Evolutionary conservation across 306 rosid genomes (phyloP).

Genomic region (Glycine tomentella): DNA sequence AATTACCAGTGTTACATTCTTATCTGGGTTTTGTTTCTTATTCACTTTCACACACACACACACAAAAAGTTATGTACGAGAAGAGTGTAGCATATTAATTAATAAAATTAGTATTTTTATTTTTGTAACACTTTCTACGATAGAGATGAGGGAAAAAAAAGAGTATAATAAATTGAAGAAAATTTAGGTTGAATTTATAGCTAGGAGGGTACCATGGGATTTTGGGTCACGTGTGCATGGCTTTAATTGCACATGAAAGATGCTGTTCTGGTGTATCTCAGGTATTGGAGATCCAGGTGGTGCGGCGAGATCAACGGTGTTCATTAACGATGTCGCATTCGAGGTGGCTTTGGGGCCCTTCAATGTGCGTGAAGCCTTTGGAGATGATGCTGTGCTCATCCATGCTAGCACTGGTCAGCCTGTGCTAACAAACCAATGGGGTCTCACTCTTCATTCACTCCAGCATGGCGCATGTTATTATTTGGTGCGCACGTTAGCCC

Average conservation of each 20-base stretch:
- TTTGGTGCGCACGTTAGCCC: constrained; percentile 55
- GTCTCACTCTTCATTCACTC: constrained; percentile 85
- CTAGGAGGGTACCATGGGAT: neutral
- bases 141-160: neutral
- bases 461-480: constrained; percentile 83
- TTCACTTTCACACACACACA: neutral
- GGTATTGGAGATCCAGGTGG: constrained; percentile 57
- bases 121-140: neutral
- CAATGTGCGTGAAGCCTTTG: constrained; percentile 88
- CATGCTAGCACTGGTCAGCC: constrained; percentile 79
- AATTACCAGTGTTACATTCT: neutral
- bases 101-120: neutral
- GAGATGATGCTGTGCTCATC: constrained; percentile 76
- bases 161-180: neutral
- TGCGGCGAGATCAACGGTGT: constrained; percentile 67
- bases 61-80: too few species aligned
- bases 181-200: neutral
- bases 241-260: constrained; percentile 38
- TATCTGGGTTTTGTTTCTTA: neutral
- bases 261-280: constrained; percentile 44
- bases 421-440: constrained; percentile 88
- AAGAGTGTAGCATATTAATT: neutral
- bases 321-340: constrained; percentile 87
- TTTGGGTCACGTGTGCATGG: constrained; percentile 81
- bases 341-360: constrained; percentile 79